Percentiles rank a stretch among this genome's conserved stretches.
Conservation (phyloP, 129 eudicot genomes). For the Mikania micrantha region DNA sequence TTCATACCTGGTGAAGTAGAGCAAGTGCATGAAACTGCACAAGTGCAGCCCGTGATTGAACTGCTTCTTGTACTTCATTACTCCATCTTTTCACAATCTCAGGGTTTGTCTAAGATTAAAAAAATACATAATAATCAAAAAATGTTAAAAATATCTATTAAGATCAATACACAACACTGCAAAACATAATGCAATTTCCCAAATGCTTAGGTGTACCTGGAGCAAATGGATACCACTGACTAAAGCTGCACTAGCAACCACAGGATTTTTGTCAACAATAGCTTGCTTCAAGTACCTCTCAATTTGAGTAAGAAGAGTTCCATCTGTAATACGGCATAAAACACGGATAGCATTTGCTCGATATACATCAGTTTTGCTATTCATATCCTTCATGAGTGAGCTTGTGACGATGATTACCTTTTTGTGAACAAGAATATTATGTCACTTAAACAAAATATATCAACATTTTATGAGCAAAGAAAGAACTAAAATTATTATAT, state of each 20-base stretch:
- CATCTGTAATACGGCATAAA: constrained; percentile 89
- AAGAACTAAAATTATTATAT: not conserved
- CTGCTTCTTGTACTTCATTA: constrained; percentile 96
- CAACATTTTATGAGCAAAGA: not conserved
- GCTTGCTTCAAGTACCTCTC: constrained; percentile 98
- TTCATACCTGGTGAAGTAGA: constrained; percentile 78
- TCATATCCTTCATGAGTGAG: constrained; percentile 97
- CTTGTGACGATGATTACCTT: constrained; percentile 97
- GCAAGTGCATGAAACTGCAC: constrained; percentile 97
- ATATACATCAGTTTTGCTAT: constrained; percentile 91
- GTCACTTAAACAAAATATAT: constrained; percentile 17
- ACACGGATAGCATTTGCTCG: constrained; percentile 97
- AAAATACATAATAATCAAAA: not conserved
- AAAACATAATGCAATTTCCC: not conserved
- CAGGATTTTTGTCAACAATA: constrained; percentile 91
- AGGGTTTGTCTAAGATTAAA: constrained; percentile 54
- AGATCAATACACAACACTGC: not conserved
- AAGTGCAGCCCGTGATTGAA: constrained; percentile 87
- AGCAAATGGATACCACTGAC: constrained; percentile 97
- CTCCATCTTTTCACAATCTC: constrained; percentile 97
- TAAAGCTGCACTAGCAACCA: constrained; percentile 96
- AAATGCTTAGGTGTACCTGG: constrained; percentile 46
- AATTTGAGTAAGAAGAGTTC: constrained; percentile 84
- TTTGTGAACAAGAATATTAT: constrained; percentile 7
- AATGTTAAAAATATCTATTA: not conserved